phyloP scores from a whole-genome alignment of 352 stramenopile species.

The Phytopythium mirpurense region DNA sequence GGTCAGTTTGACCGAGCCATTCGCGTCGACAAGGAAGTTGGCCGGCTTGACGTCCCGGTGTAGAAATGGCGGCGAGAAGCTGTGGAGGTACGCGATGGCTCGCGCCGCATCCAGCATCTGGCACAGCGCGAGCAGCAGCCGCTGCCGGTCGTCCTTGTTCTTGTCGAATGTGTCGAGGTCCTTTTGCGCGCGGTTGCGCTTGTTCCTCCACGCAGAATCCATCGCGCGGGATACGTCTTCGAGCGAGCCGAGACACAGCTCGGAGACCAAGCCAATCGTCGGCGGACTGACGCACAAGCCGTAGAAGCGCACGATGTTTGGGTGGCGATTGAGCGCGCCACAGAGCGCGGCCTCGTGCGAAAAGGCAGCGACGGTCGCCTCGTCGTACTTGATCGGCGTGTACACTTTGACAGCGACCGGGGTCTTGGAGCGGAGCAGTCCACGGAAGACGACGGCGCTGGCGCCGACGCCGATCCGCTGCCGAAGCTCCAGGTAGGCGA shows the following conservation, averaged over 20 bases:
- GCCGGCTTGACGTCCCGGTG: conserved; percentile 23
- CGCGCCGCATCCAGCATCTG: conserved; percentile 25
- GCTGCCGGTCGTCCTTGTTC: conserved; percentile 28
- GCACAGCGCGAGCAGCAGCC: conserved; percentile 39
- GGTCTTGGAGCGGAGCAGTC: conserved; percentile 25
- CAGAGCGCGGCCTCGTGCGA: conserved; percentile 26
- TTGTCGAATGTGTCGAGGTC: conserved; percentile 8
- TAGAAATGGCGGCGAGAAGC: conserved; percentile 19
- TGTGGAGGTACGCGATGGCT: conserved; percentile 24
- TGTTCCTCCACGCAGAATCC: neutral
- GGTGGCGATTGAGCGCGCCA: conserved; percentile 18
- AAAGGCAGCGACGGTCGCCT: conserved; percentile 20
- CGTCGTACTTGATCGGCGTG: conserved; percentile 27
- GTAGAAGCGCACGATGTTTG: conserved; percentile 28
- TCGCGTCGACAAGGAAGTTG: conserved; percentile 21
- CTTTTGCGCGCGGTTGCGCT: conserved; percentile 5
- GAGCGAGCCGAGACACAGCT: conserved; percentile 20
- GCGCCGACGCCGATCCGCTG: conserved; percentile 30
- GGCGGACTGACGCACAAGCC: conserved; percentile 26
- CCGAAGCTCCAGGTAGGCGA: conserved; percentile 35
- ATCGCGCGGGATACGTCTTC: conserved; percentile 15
- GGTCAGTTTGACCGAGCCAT: conserved; percentile 15
- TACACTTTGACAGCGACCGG: conserved; percentile 44
- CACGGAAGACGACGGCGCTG: conserved; percentile 23
- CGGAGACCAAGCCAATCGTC: conserved; percentile 26